Evolutionary conservation across 768 basidiomycete genomes (phyloP), one percentile per base, ranked within the genome.

Genomic region (Stropharia rugosoannulata): DNA sequence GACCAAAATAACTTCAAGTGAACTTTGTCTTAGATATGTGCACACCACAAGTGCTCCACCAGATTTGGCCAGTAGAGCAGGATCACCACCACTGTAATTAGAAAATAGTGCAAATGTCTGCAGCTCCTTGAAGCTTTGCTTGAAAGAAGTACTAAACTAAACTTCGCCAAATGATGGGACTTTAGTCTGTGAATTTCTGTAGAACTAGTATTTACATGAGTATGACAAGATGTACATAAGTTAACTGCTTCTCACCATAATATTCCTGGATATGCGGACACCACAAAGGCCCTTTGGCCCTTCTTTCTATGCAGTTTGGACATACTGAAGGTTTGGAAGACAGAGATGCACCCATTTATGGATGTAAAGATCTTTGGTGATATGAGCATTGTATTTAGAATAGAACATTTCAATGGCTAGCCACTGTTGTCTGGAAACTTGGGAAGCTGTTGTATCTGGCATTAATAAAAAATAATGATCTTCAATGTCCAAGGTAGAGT

Each of bases 131-230:
- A 5, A 54, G 11, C 46, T 27, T 49, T 5, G 32, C 15, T n/a
- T 44, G 57, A 42, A 63, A 62, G 22, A 49, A 62, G 29, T 49
- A 62, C 19, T 60, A 56, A n/a, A 62, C 19, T 60, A 56, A n/a
- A 61, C 56, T 54, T 65, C 62, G 0, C 45, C 61, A 50, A 58
- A 64, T 29, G 4, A 13, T 5, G 18, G 46, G 13, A 35, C 43
- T 42, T n/a, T 46, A 9, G 32, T 51, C 9, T 11, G 18, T 40
- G 36, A 27, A 37, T 37, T 25, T 38, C 46, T 41, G 18, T 29
- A 37, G 18, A 48, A 37, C 39, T 41, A 36, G 45, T 2, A 27
- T 22, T 22, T 44, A 9, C 6, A 15, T 41, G 2, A 41, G 6
- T 49, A 49, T 41, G 9, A 15, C 8, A 2, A 44, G n/a, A 22